A percentile compares a stretch with the other conserved stretches of the same genome.
phyloP scores from a whole-genome alignment of 2,329 filamentous ascomycete species.

The Beauveria pseudobassiana region DNA sequence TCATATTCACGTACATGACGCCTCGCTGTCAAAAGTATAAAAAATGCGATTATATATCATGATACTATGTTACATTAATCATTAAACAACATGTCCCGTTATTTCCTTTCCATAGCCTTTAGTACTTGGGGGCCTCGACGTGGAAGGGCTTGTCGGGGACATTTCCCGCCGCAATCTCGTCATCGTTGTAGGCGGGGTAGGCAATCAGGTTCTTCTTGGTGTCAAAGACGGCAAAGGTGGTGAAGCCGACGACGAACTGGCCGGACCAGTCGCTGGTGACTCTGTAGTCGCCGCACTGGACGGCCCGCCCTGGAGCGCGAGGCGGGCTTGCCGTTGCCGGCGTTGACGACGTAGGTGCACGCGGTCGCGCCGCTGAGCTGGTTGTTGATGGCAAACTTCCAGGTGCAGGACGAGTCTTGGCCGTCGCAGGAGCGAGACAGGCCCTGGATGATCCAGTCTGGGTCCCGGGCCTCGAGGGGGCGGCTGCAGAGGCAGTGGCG shows the following conservation, averaged over 20 bases:
- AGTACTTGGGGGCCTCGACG: neutral
- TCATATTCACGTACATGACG: too few species aligned
- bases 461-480: constrained; percentile 32
- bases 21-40: too few species aligned
- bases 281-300: constrained; percentile 41
- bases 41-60: too few species aligned
- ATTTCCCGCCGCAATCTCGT: constrained; percentile 35
- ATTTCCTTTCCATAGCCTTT: neutral
- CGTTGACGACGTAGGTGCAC: constrained; percentile 33
- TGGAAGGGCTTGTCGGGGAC: constrained; percentile 16
- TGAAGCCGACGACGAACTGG: constrained; percentile 48
- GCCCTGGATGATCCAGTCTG: constrained; percentile 35
- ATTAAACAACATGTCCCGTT: neutral
- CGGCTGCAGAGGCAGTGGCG: constrained; percentile 29
- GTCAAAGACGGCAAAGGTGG: constrained; percentile 43
- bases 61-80: too few species aligned
- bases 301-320: constrained; percentile 31
- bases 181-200: constrained; percentile 48
- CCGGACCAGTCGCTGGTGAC: constrained; percentile 48
- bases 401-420: constrained; percentile 33
- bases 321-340: constrained; percentile 26
- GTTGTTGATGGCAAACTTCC: constrained; percentile 37
- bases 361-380: constrained; percentile 22
- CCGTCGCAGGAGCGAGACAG: constrained; percentile 33
- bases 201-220: constrained; percentile 35